phyloP scores from a whole-genome alignment of 2,329 filamentous ascomycete genomes.

The Penicillium sp. region DNA sequence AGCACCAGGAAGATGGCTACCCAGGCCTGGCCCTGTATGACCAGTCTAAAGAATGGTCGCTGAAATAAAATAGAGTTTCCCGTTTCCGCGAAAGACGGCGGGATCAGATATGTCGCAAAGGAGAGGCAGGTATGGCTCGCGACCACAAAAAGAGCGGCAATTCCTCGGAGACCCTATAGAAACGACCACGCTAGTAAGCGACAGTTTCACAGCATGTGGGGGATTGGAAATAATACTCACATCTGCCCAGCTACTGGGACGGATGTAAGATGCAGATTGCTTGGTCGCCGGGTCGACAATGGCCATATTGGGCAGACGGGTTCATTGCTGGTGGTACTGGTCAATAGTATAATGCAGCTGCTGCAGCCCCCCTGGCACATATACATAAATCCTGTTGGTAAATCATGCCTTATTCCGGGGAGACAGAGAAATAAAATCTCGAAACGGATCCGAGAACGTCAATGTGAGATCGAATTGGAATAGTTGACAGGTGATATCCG shows the following conservation, averaged over 20 bases:
- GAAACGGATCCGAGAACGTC: background rate
- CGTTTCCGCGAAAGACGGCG: conserved; percentile 46
- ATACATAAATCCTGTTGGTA: background rate
- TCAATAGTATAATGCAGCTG: conserved; percentile 6
- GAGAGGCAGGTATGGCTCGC: conserved; percentile 54
- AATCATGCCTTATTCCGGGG: conserved; percentile 2
- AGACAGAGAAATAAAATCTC: background rate
- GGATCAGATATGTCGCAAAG: conserved; percentile 53
- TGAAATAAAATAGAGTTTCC: conserved; percentile 53
- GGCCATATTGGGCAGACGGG: conserved; percentile 4
- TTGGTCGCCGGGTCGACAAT: conserved; percentile 6
- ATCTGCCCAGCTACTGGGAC: conserved; percentile 22
- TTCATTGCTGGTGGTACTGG: conserved; percentile 2
- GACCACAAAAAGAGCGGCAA: conserved; percentile 56
- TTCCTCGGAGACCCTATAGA: conserved; percentile 53
- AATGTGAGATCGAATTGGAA: conserved; percentile 3
- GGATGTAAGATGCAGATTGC: conserved; percentile 7
- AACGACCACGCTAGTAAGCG: background rate
- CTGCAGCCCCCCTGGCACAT: conserved; percentile 6
- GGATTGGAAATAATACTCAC: conserved; percentile 9
- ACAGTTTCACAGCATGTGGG: background rate
- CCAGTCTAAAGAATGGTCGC: conserved; percentile 58
- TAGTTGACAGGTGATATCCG: conserved; percentile 1
- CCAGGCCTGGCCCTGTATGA: conserved; percentile 61
- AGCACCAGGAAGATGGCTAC: conserved; percentile 66